Evolutionary conservation across 2,329 filamentous ascomycete genomes (phyloP).

Genomic region (Fusarium vanettenii): DNA sequence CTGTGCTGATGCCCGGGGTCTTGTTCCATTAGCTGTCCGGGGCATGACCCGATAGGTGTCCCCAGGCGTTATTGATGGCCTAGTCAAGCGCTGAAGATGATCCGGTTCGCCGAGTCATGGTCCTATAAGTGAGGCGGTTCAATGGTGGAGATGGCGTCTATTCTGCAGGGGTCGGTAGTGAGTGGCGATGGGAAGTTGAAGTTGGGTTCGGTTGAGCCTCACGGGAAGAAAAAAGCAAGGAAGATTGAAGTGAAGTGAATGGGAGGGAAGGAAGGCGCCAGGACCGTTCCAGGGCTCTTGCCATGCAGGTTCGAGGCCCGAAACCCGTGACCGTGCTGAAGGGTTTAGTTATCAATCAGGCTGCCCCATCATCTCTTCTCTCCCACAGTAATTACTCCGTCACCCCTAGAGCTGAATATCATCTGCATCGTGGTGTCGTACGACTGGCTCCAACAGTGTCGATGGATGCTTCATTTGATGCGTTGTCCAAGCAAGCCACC

Average conservation of each 20-base stretch:
- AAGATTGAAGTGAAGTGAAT: neutral
- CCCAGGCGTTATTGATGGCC: constrained; percentile 1
- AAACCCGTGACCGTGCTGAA: neutral
- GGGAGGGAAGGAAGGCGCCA: constrained; percentile 2
- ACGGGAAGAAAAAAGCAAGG: constrained; percentile 3
- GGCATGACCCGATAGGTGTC: constrained; percentile 13
- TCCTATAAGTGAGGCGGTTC: constrained; percentile 32
- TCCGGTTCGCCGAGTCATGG: constrained; percentile 35
- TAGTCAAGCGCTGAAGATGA: constrained; percentile 12
- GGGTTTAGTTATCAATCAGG: neutral
- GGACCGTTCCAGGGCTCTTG: constrained; percentile 18
- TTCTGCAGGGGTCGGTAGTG: neutral
- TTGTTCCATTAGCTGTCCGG: constrained; percentile 1
- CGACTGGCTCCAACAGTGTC: constrained; percentile 33
- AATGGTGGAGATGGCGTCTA: constrained; percentile 5
- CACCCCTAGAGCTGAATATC: neutral
- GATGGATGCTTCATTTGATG: constrained; percentile 34
- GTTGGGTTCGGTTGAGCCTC: constrained; percentile 12
- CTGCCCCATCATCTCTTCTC: neutral
- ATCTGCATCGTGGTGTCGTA: constrained; percentile 34
- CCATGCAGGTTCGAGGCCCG: neutral
- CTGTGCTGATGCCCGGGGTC: neutral
- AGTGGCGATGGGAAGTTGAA: neutral
- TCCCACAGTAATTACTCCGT: neutral
- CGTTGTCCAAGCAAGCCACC: constrained; percentile 37